Base-by-base conservation (phyloP, 2,329 filamentous ascomycete genomes). In the Verruconis gallopava region DNA sequence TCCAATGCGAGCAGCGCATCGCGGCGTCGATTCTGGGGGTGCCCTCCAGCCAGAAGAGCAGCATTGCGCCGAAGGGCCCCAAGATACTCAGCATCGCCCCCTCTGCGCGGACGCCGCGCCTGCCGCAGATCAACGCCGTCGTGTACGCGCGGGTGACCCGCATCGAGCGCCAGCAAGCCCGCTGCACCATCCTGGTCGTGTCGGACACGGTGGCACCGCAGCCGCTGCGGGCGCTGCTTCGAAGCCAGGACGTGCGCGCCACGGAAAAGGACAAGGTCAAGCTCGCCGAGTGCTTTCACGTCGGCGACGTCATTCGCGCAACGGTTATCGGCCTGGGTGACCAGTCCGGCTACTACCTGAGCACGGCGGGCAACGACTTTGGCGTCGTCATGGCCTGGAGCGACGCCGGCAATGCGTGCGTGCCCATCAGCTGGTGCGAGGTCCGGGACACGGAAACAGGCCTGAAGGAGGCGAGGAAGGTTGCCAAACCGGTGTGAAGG, bases 251-350 rank as follows among this genome's bases (percentile, higher is more conserved):
- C 57, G 85, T 98, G 22, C 73, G 91, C 43, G 85, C 86, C 3
- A 94, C 91, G 14, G 91, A 98, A 65, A 94, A 95, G 65, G 91
- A 96, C 58, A 84, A 85, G 51, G 85, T 95, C 34, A 85, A 82
- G 58, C 83, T 96, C 48, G 80, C 85, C 50, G 86, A 94, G 59
- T 84, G 81, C 54, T 96, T 96, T 57, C 73, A 86, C 49, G 88
- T 93, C 0, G 91, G 91, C 0, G 91, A 98, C 65, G 77, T 96
- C 49, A 84, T 98, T 40, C 68, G 85, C 39, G 91, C 85, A 3
- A 74, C 80, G 43, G 86, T 98, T 54, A 80, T 85, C 54, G 64
- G 75, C 5, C 64, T 96, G 12, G 91, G 91, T 28, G 91, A 98
- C 57, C 88, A 96, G 64, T 78, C 82, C 39, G 93, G 85, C 54